Evolutionary conservation across 2,329 filamentous ascomycete genomes (phyloP).

Genomic region (Scytalidium lignicola): DNA sequence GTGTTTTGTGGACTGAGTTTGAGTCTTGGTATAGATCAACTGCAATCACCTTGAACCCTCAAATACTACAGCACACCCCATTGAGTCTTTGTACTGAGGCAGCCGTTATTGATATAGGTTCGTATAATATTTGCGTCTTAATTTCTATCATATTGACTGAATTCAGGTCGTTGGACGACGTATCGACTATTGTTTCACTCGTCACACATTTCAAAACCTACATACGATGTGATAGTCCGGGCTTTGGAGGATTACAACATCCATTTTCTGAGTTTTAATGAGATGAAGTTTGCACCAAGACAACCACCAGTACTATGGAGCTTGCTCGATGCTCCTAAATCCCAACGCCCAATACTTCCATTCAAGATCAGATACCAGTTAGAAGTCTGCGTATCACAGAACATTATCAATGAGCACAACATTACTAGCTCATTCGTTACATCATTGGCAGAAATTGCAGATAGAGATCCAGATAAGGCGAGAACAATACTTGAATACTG

Average conservation of each 20-base stretch:
- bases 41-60: slow-evolving; percentile 46
- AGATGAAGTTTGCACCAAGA: slow-evolving; percentile 37
- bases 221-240: slow-evolving; percentile 15
- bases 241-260: slow-evolving; percentile 70
- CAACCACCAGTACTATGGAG: slow-evolving; percentile 36
- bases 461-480: slow-evolving; percentile 42
- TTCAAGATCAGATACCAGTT: slow-evolving; percentile 84
- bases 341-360: slow-evolving; percentile 36
- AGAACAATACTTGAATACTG: slow-evolving; percentile 69
- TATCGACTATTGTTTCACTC: slow-evolving; percentile 46
- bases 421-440: slow-evolving; percentile 63
- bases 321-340: slow-evolving; percentile 28
- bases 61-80: slow-evolving; percentile 28
- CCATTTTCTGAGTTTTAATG: slow-evolving; percentile 35
- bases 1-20: slow-evolving; percentile 47
- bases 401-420: slow-evolving; percentile 70
- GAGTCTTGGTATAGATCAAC: slow-evolving; percentile 61
- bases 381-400: slow-evolving; percentile 85
- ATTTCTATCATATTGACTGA: slow-evolving; percentile 5
- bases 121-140: neutral
- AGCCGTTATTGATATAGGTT: slow-evolving; percentile 53
- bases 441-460: slow-evolving; percentile 48
- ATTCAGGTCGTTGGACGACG: slow-evolving; percentile 55
- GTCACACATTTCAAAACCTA: slow-evolving; percentile 15
- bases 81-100: slow-evolving; percentile 41